phyloP scores from a whole-genome alignment of 2,329 filamentous ascomycete species.

The Cladosporium velox region DNA sequence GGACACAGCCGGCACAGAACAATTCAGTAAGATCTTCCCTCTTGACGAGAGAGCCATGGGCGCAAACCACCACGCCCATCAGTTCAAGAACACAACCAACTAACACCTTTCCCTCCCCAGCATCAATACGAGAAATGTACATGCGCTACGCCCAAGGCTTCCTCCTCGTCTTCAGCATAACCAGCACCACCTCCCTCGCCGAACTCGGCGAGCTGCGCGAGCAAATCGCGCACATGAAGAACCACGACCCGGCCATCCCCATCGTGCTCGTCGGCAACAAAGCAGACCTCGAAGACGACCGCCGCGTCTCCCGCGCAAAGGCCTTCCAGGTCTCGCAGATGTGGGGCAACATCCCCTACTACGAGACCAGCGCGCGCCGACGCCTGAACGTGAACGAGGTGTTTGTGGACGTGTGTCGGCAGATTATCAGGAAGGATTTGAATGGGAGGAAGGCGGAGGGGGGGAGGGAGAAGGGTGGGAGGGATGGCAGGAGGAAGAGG shows the following conservation, averaged over 20 bases:
- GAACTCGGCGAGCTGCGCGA: slow-evolving; percentile 81
- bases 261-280: slow-evolving; percentile 94
- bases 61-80: neutral
- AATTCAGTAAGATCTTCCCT: slow-evolving; percentile 70
- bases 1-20: slow-evolving; percentile 88
- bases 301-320: slow-evolving; percentile 72
- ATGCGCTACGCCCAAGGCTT: slow-evolving; percentile 95
- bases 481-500: slow-evolving; percentile 9
- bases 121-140: slow-evolving; percentile 64
- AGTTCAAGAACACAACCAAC: slow-evolving; percentile 2
- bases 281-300: slow-evolving; percentile 83
- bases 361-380: slow-evolving; percentile 82
- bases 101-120: slow-evolving; percentile 22
- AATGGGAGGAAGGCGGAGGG: slow-evolving; percentile 1
- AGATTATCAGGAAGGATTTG: slow-evolving; percentile 40
- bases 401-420: slow-evolving; percentile 55
- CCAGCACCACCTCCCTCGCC: slow-evolving; percentile 76
- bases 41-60: neutral
- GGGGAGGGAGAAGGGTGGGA: slow-evolving; percentile 1
- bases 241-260: slow-evolving; percentile 64
- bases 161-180: slow-evolving; percentile 88
- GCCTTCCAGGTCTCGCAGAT: slow-evolving; percentile 83
- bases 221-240: slow-evolving; percentile 89
- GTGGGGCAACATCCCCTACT: slow-evolving; percentile 86
- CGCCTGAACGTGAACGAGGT: slow-evolving; percentile 88